Base-by-base conservation (phyloP, 2,329 filamentous ascomycete species). In the Malbranchea zuffiana region DNA sequence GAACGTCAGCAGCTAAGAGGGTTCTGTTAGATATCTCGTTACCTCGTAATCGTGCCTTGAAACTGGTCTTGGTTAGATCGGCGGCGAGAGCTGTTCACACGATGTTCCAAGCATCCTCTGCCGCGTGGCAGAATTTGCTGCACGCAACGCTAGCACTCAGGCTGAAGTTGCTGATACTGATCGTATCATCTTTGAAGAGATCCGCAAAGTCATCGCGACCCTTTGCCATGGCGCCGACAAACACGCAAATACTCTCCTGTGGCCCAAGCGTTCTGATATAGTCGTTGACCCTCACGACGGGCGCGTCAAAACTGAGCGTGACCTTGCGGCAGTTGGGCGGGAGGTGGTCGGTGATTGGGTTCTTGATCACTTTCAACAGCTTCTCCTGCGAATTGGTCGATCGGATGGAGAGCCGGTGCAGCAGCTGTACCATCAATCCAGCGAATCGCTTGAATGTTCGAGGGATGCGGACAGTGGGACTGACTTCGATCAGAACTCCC, bases 361-460 rank as follows among this genome's bases (percentile, higher is more conserved):
- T 96, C 63, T 90, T 86, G 62, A 98, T 95, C 50, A 98, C 90
- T 51, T 90, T 88, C 41, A 98, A 72, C 17, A 98, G 77, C 67
- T 96, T 98, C 65, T 98, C 90, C 57, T 95, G 86, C 3, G 88
- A 96, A 48, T 88, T 92, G 47, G 88, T 93, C 25, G 88, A 95
- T 47, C 90, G 81, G 55, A 98, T 98, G 28, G 88, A 93, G 27
- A 96, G 76, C 42, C 87, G 82, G 63, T 98, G 90, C 29, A 98
- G 76, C 24, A 98, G 73, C 66, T 98, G 90, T 37, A 98, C 90
- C 90, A 98, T 98, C 44, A 98, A 69, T 65, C 90, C 90, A 30
- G 90, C 90, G 54, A 98, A 98, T 26, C 90, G 86, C 72, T 98
- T 98, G 66, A 98, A 98, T 1, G 90, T 98, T 62, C 90, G 80